Percentiles rank a stretch among this genome's conserved stretches.
Evolutionary conservation across 176 grass and related monocot species (phyloP).

Genomic region (Zoysia japonica): DNA sequence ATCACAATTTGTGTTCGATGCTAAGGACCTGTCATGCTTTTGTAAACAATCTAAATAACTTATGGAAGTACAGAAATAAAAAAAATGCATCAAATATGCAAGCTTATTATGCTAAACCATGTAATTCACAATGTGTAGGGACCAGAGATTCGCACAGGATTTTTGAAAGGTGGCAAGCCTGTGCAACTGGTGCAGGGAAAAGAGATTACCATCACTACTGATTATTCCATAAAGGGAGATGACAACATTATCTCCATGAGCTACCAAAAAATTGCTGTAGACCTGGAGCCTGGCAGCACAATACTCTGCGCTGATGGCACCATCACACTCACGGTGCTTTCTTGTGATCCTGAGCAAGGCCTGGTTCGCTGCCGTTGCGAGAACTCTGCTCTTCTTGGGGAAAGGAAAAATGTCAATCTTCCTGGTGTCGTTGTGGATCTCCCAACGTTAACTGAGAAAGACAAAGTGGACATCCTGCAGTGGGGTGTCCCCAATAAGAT

Average conservation of each 20-base stretch:
- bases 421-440: constrained; percentile 83
- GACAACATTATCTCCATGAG: constrained; percentile 82
- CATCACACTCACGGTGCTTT: constrained; percentile 75
- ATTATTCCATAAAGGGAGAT: constrained; percentile 67
- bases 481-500: constrained; percentile 87
- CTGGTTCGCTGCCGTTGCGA: constrained; percentile 64
- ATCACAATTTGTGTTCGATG: not conserved
- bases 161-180: constrained; percentile 68
- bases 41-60: not conserved
- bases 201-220: constrained; percentile 70
- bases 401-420: constrained; percentile 87
- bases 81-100: not conserved
- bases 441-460: constrained; percentile 84
- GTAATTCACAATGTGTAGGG: constrained; percentile 48
- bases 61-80: not conserved
- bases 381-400: constrained; percentile 72
- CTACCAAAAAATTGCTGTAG: constrained; percentile 65
- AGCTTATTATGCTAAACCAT: constrained; percentile 2
- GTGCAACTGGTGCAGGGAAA: constrained; percentile 57
- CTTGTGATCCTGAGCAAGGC: constrained; percentile 58
- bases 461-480: constrained; percentile 76
- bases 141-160: constrained; percentile 79
- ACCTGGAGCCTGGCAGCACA: constrained; percentile 62
- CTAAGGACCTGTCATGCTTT: not conserved
- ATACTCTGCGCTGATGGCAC: constrained; percentile 78